phyloP scores from a whole-genome alignment of 2,329 filamentous ascomycete genomes.

The Xylaria sp. region DNA sequence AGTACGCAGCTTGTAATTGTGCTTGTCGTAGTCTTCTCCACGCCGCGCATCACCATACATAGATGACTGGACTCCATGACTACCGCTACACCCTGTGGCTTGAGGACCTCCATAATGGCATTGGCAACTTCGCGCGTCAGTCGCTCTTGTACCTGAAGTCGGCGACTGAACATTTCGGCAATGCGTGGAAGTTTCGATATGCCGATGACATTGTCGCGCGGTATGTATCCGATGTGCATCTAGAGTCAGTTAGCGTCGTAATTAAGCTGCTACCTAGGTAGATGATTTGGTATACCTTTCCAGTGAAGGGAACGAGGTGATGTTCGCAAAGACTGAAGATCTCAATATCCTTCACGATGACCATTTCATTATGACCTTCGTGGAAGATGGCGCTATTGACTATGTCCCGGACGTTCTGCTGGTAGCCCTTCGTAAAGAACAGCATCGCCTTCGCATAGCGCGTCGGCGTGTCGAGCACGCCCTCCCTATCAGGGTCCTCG shows the following conservation, averaged over 20 bases:
- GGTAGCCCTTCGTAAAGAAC: conserved; percentile 96
- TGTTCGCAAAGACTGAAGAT: conserved; percentile 96
- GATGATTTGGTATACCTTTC: conserved; percentile 73
- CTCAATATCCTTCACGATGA: conserved; percentile 98
- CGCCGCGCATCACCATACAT: conserved; percentile 99
- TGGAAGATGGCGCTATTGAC: conserved; percentile 96
- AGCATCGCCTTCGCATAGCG: conserved; percentile 96
- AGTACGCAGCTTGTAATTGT: conserved; percentile 98
- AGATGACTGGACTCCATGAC: conserved; percentile 97
- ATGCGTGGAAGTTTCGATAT: conserved; percentile 96
- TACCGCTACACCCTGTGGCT: conserved; percentile 93
- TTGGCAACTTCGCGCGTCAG: conserved; percentile 96
- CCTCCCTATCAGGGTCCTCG: conserved; percentile 74
- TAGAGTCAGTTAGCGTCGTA: conserved; percentile 51
- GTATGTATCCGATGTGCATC: conserved; percentile 99
- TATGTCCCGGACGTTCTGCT: conserved; percentile 90
- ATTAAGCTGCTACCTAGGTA: background rate
- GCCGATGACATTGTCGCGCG: conserved; percentile 86
- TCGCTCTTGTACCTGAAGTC: conserved; percentile 95
- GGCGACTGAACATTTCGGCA: conserved; percentile 94
- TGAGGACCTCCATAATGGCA: conserved; percentile 90
- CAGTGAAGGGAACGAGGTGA: conserved; percentile 94
- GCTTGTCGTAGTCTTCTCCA: conserved; percentile 86
- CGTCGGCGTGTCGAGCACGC: conserved; percentile 76
- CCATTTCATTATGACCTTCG: conserved; percentile 95